phyloP scores from a whole-genome alignment of 1,284 basidiomycete species.

The Tylopilus sp. region DNA sequence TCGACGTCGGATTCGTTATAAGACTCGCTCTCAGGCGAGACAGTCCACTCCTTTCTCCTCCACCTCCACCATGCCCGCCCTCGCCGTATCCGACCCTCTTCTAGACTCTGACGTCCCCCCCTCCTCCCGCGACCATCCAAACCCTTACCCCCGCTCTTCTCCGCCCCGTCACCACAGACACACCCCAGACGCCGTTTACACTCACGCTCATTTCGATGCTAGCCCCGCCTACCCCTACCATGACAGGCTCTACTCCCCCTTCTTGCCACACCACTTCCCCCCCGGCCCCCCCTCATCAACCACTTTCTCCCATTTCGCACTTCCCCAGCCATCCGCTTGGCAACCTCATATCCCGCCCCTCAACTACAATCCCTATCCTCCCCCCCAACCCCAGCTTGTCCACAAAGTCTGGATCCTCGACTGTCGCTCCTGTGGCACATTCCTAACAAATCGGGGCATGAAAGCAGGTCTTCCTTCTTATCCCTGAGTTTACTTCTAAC shows the following conservation, averaged over 20 bases:
- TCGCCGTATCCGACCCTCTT: constrained; percentile 15
- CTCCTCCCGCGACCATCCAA: constrained; percentile 8
- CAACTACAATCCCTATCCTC: constrained; percentile 41
- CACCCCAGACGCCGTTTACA: constrained; percentile 17
- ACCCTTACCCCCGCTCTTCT: constrained; percentile 25
- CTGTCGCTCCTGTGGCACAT: constrained; percentile 69
- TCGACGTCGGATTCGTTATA: constrained; percentile 32
- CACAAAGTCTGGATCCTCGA: constrained; percentile 80
- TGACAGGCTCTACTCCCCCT: constrained; percentile 15
- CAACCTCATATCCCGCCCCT: constrained; percentile 24
- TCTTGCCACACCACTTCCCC: constrained; percentile 16
- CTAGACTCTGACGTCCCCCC: constrained; percentile 3
- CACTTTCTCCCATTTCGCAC: constrained; percentile 25
- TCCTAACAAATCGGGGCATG: constrained; percentile 83
- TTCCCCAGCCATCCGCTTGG: constrained; percentile 24
- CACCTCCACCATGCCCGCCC: constrained; percentile 28
- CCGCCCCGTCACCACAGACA: constrained; percentile 15
- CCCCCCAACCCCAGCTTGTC: constrained; percentile 40
- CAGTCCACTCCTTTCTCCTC: constrained; percentile 28
- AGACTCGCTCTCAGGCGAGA: constrained; percentile 38
- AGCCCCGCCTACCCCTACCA: constrained; percentile 7
- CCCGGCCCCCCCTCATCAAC: constrained; percentile 18
- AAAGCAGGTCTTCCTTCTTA: constrained; percentile 48
- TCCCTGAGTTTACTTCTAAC: not conserved
- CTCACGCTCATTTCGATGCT: constrained; percentile 35